phyloP scores from a whole-genome alignment of 2,329 filamentous ascomycete species.

The Fonsecaea multimorphosa region DNA sequence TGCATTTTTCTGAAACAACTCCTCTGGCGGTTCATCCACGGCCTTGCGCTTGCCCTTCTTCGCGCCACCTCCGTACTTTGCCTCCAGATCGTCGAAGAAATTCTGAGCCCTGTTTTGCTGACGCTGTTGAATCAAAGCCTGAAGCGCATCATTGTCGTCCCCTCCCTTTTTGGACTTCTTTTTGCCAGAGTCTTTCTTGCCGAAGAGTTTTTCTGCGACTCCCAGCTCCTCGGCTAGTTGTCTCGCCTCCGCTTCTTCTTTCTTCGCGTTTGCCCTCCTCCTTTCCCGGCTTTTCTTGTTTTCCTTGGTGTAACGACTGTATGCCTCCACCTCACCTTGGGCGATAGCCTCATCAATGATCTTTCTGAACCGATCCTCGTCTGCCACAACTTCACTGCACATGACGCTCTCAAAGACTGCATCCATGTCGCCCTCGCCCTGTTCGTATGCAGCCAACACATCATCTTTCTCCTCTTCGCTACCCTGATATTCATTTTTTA shows the following conservation, averaged over 20 bases:
- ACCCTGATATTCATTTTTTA: slow-evolving; percentile 79
- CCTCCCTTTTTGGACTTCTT: slow-evolving; percentile 52
- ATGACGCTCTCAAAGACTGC: slow-evolving; percentile 81
- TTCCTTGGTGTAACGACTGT: slow-evolving; percentile 74
- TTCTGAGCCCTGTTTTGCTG: slow-evolving; percentile 57
- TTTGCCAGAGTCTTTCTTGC: slow-evolving; percentile 56
- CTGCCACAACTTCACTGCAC: slow-evolving; percentile 80
- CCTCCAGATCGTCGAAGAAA: slow-evolving; percentile 76
- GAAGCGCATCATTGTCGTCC: slow-evolving; percentile 58
- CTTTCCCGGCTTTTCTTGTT: slow-evolving; percentile 67
- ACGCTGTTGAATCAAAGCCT: slow-evolving; percentile 59
- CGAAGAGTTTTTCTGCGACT: slow-evolving; percentile 72
- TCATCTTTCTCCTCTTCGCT: slow-evolving; percentile 85
- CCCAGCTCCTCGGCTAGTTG: slow-evolving; percentile 77
- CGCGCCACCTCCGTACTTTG: slow-evolving; percentile 66
- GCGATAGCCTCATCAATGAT: slow-evolving; percentile 84
- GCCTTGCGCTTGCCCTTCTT: slow-evolving; percentile 54
- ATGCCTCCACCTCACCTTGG: slow-evolving; percentile 69
- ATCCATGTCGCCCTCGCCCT: slow-evolving; percentile 75
- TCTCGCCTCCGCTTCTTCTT: slow-evolving; percentile 74
- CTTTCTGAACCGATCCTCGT: slow-evolving; percentile 81
- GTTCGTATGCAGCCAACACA: slow-evolving; percentile 75
- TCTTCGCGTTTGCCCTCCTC: slow-evolving; percentile 66
- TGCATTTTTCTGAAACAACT: slow-evolving; percentile 60
- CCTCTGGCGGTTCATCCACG: slow-evolving; percentile 66